Base-by-base conservation (phyloP, 805 yeast genomes). In the Dipodascus albidus region DNA sequence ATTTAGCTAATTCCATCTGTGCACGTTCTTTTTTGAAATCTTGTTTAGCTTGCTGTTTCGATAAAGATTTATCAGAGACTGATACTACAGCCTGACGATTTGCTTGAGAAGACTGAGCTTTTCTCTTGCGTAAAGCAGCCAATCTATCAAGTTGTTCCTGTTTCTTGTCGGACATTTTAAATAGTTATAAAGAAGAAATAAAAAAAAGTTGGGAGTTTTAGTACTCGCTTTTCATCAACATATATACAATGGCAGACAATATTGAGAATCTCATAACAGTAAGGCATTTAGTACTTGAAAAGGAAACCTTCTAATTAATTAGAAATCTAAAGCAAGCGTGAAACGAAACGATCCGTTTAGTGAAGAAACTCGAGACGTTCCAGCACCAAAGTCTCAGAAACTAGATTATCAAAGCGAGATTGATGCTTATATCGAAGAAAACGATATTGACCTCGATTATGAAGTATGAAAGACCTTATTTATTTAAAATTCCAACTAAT, bases 11-110 rank as follows among this genome's bases (percentile, higher is more conserved):
- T 54, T 73, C 76, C 9, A 67, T 64, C 47, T 69, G 67, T 2
- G 75, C 79, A 23, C 62, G 62, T 15, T 62, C 67, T 52, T 68
- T 65, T 41, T 66, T 67, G 21, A 66, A 64, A 3, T 65, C 70
- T 19, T 64, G 54, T 24, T 65, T 64, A 33, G 68, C 65, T 21
- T 61, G 57, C 3, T 59, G 59, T 35, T 58, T 55, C 1, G 56
- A 59, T 38, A 17, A 6, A 14, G 44, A 14, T 17, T 38, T 38
- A 14, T 38, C 44, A 14, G 44, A 17, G n/a, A 38, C 44, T 6
- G 44, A 4, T 6, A 14, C 20, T n/a, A 38, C 44, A 6, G 17
- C 44, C n/a, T 38, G 20, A 14, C 44, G 44, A 14, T 38, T 38
- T 11, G 44, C 44, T 6, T 38, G 15, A n/a, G 44, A n/a, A n/a